Conservation (phyloP, 768 basidiomycete species). For the Suillus placidus region DNA sequence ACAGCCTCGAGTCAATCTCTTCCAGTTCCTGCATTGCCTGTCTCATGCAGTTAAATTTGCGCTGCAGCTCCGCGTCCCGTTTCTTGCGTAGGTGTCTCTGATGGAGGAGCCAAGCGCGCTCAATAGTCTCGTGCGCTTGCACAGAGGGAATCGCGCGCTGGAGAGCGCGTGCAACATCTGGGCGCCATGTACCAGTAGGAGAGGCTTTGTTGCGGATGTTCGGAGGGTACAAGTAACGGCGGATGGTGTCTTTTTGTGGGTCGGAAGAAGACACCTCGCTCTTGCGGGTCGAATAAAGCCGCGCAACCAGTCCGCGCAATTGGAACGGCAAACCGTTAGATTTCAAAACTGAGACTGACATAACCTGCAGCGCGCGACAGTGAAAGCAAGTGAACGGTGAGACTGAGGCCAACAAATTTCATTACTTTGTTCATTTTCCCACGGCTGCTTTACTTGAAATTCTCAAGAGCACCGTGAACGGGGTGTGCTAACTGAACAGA, state of each 20-base stretch:
- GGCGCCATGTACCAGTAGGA: conserved; percentile 84
- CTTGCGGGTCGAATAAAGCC: conserved; percentile 42
- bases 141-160: conserved; percentile 84
- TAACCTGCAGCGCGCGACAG: not conserved
- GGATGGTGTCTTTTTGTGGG: conserved; percentile 71
- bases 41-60: conserved; percentile 83
- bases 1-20: conserved; percentile 50
- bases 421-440: conserved; percentile 19
- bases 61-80: conserved; percentile 65
- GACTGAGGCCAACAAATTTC: not conserved
- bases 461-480: not conserved
- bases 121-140: conserved; percentile 91
- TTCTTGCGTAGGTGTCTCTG: conserved; percentile 72
- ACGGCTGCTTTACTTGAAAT: conserved; percentile 21
- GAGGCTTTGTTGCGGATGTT: conserved; percentile 70
- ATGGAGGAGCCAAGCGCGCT: conserved; percentile 87
- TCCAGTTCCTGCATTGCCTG: conserved; percentile 83
- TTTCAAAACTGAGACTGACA: conserved; percentile 44
- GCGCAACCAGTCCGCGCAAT: conserved; percentile 32
- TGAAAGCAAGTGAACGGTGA: not conserved
- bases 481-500: conserved; percentile 7
- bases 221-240: conserved; percentile 78
- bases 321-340: conserved; percentile 36
- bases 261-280: conserved; percentile 40
- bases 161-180: conserved; percentile 74